A percentile compares a stretch with the other conserved stretches of the same genome.
Evolutionary conservation across 768 basidiomycete genomes (phyloP).

Genomic region (Tulasnella sp.): DNA sequence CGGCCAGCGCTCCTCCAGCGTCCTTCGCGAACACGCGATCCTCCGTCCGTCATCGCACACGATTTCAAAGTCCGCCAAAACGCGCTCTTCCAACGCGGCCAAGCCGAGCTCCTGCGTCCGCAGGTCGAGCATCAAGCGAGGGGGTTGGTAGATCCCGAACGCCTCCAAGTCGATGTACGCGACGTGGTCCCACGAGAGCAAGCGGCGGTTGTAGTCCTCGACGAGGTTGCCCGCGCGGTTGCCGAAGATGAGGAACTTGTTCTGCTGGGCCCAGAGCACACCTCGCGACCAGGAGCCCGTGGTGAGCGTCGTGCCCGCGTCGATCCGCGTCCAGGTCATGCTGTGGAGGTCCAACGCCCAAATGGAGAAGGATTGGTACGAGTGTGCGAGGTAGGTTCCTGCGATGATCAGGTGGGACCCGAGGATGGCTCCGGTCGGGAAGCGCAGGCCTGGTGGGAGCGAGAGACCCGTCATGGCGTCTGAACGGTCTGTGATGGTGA

Average conservation of each 20-base stretch:
- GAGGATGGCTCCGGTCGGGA: slow-evolving; percentile 90
- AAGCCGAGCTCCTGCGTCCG: slow-evolving; percentile 83
- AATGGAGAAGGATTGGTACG: slow-evolving; percentile 91
- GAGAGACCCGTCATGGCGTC: slow-evolving; percentile 66
- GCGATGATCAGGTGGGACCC: slow-evolving; percentile 91
- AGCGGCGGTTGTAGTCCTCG: slow-evolving; percentile 86
- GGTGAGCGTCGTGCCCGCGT: slow-evolving; percentile 79
- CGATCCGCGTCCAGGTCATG: slow-evolving; percentile 84
- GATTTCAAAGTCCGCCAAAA: slow-evolving; percentile 87
- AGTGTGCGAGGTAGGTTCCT: slow-evolving; percentile 91
- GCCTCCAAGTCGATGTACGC: slow-evolving; percentile 89
- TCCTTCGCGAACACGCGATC: slow-evolving; percentile 73
- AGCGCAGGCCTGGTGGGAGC: slow-evolving; percentile 91
- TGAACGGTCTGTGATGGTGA: slow-evolving; percentile 77
- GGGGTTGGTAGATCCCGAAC: slow-evolving; percentile 92
- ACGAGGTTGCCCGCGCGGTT: slow-evolving; percentile 84
- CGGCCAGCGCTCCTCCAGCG: slow-evolving; percentile 90
- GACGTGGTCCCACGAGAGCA: slow-evolving; percentile 89
- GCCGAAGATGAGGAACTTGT: slow-evolving; percentile 87
- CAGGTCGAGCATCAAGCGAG: slow-evolving; percentile 57
- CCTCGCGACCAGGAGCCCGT: slow-evolving; percentile 94
- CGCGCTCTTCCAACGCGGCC: slow-evolving; percentile 71
- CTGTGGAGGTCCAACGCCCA: slow-evolving; percentile 87
- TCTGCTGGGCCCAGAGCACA: slow-evolving; percentile 78
- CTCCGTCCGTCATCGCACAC: slow-evolving; percentile 85